phyloP scores from a whole-genome alignment of 305 asterid species.

The Rubia balearica region DNA sequence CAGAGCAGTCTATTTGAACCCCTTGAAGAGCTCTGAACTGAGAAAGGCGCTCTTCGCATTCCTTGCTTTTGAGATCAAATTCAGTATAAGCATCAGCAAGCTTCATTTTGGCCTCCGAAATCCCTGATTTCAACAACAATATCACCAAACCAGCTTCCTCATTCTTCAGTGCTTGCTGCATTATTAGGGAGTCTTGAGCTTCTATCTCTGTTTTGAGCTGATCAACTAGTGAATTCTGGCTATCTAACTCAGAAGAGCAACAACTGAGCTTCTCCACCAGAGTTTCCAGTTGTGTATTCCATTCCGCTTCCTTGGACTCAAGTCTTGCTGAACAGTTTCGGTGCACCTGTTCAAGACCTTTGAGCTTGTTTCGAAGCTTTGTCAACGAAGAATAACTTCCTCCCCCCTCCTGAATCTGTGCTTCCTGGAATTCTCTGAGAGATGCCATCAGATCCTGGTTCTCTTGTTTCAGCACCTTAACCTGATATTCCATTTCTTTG shows the following conservation, averaged over 20 bases:
- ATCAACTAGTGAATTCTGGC: constrained; percentile 28
- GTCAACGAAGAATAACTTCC: constrained; percentile 55
- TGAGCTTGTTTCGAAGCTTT: constrained; percentile 65
- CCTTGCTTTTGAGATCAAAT: constrained; percentile 26
- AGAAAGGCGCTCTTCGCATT: constrained; percentile 22
- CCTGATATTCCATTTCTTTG: constrained; percentile 83
- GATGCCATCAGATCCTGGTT: constrained; percentile 52
- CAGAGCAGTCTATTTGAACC: constrained; percentile 20
- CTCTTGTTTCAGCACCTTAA: constrained; percentile 62
- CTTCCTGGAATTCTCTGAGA: constrained; percentile 66
- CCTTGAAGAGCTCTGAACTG: constrained; percentile 7
- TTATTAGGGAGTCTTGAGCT: constrained; percentile 20
- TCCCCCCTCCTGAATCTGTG: constrained; percentile 59
- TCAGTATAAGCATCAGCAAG: constrained; percentile 27
- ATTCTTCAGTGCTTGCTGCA: constrained; percentile 27
- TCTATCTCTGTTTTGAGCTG: constrained; percentile 19
- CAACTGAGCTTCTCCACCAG: constrained; percentile 22
- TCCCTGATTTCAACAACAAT: constrained; percentile 49
- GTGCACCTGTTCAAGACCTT: constrained; percentile 54
- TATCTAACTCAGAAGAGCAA: constrained; percentile 20
- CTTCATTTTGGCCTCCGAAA: constrained; percentile 40
- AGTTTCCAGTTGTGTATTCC: constrained; percentile 24
- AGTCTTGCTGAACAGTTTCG: constrained; percentile 25
- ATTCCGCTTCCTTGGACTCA: constrained; percentile 30
- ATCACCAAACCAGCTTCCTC: constrained; percentile 45